phyloP scores from a whole-genome alignment of 1,284 basidiomycete genomes.

The Papiliotrema nemorosa region DNA sequence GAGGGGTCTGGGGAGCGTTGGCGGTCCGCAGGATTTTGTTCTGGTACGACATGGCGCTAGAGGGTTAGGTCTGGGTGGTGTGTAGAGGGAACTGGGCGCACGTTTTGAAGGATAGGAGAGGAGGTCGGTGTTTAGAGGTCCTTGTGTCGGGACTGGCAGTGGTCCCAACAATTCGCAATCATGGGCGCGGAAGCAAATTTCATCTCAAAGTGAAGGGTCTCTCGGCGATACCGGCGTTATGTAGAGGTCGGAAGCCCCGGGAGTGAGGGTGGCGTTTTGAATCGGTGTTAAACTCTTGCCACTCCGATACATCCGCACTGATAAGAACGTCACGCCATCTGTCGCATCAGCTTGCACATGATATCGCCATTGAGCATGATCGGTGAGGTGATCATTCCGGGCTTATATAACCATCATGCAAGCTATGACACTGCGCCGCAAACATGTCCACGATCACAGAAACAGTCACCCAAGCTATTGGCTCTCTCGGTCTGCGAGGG shows the following conservation, averaged over 20 bases:
- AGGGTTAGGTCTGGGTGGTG: background rate
- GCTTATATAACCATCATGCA: too few species aligned
- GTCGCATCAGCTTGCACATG: background rate
- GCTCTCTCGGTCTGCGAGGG: conserved; percentile 5
- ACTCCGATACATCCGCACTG: background rate
- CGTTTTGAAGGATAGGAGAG: too few species aligned
- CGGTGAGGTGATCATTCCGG: background rate
- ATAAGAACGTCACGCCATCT: too few species aligned
- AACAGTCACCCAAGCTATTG: conserved; percentile 1
- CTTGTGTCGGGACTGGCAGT: too few species aligned
- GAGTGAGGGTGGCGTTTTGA: background rate
- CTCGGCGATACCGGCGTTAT: background rate
- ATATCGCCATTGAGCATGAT: background rate
- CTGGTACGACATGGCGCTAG: conserved; percentile 30
- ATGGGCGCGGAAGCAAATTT: background rate
- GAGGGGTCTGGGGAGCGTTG: conserved; percentile 84
- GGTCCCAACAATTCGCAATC: too few species aligned
- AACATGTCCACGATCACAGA: background rate
- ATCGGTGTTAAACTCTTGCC: background rate
- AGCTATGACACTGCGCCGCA: too few species aligned
- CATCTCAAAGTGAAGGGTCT: background rate
- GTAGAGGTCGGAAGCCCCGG: background rate
- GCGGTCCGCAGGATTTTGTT: conserved; percentile 91
- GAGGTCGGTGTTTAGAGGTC: too few species aligned
- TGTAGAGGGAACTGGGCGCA: too few species aligned